Percentiles rank a stretch among this genome's conserved stretches.
Evolutionary conservation across 2,329 filamentous ascomycete species (phyloP).

Genomic region (Stachybotrys chartarum): DNA sequence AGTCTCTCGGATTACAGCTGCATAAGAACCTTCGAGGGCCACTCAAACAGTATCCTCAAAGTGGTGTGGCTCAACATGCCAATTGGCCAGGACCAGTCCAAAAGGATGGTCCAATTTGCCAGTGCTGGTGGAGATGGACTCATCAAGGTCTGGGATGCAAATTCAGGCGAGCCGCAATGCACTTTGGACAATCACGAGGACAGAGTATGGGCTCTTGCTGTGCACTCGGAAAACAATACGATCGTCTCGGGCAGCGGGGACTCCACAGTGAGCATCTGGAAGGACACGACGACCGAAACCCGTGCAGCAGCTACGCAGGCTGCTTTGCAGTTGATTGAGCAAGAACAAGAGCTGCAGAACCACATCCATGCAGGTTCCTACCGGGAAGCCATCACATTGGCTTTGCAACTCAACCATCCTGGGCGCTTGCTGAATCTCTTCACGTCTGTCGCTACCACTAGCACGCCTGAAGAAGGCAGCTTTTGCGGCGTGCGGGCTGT

Average conservation of each 20-base stretch:
- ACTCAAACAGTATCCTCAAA: slow-evolving; percentile 92
- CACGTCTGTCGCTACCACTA: slow-evolving; percentile 64
- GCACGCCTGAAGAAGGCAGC: slow-evolving; percentile 53
- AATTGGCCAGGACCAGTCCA: slow-evolving; percentile 40
- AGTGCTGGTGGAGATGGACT: slow-evolving; percentile 90
- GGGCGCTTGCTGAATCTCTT: slow-evolving; percentile 80
- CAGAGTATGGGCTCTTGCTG: slow-evolving; percentile 83
- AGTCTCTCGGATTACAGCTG: slow-evolving; percentile 88
- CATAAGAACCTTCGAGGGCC: slow-evolving; percentile 88
- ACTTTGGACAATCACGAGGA: slow-evolving; percentile 97
- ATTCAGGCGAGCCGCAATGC: slow-evolving; percentile 74
- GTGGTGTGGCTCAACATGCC: slow-evolving; percentile 73
- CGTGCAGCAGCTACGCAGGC: slow-evolving; percentile 67
- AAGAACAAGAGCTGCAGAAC: slow-evolving; percentile 91
- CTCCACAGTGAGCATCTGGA: slow-evolving; percentile 92
- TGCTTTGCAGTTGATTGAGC: slow-evolving; percentile 75
- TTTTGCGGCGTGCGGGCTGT: slow-evolving; percentile 62
- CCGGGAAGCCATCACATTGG: slow-evolving; percentile 85
- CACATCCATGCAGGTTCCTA: slow-evolving; percentile 84
- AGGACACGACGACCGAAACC: slow-evolving; percentile 79
- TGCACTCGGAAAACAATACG: slow-evolving; percentile 60
- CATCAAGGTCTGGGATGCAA: slow-evolving; percentile 93
- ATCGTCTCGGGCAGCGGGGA: slow-evolving; percentile 90
- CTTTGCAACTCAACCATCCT: slow-evolving; percentile 90
- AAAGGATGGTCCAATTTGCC: slow-evolving; percentile 63